Base-by-base conservation (phyloP, 1,139 yeast genomes). In the Candida sanyaensis region DNA sequence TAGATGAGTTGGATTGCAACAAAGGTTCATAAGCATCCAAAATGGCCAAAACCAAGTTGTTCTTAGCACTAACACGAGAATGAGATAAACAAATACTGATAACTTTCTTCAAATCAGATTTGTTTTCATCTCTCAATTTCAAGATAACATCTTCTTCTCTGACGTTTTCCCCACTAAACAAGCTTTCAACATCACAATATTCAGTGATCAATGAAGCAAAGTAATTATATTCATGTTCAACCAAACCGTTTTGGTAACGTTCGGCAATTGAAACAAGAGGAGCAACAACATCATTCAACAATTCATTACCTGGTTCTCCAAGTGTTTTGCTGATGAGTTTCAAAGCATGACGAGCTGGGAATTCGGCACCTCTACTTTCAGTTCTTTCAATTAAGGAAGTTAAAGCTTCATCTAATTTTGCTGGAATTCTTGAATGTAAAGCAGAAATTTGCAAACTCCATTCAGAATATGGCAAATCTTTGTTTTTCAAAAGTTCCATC, bases 61-160 rank as follows among this genome's bases (percentile, higher is more conserved):
- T 95, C 77, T 92, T 93, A 41, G 97, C 91, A 50, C 95, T 88
- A 33, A 92, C 95, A 65, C 96, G 84, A 31, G 96, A 84, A 68
- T 95, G 99, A 21, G 98, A 91, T 63, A 92, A 78, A 29, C 86
- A 90, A 49, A 81, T 78, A 50, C 73, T 64, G 49, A 89, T 83
- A 48, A 93, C 99, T 63, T 81, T 81, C 46, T 78, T 75, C 65
- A 92, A 79, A 54, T 88, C 88, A 45, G 84, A 79, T 66, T 87
- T 86, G 73, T 91, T 78, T 68, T 88, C 93, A 59, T 93, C 98
- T 69, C 99, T 86, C 54, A 95, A 77, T 57, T 76, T 77, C 70
- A 93, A 80, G 51, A 93, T 83, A 43, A 90, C 96, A 59, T 88
- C 96, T 61, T 90, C 97, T 60, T 88, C 92, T 63, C 96, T 82